Evolutionary conservation across 2,329 filamentous ascomycete genomes (phyloP), one percentile per base, ranked within the genome.

Genomic region (Stachybotrys echinatus): DNA sequence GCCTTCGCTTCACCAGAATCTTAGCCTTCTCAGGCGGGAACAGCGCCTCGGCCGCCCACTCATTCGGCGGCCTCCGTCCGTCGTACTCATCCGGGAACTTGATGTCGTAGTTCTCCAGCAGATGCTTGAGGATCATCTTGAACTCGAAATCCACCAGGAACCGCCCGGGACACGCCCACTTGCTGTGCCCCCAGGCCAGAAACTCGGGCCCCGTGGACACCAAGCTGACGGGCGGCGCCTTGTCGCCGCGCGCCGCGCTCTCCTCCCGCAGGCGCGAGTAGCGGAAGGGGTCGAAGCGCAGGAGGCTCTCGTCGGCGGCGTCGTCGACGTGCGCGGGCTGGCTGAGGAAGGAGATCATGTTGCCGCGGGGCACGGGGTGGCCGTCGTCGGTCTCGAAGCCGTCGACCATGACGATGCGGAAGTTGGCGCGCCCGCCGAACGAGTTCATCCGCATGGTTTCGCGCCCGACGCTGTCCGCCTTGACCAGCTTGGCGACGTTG

Each of bases 391-490:
- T 70, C 23, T 53, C 57, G 21, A 70, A 42, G 20, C 57, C 61
- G 23, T 61, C 51, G 10, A 56, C 55, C 48, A 59, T 54, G 38
- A 69, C 58, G 49, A 59, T 60, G 5, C 65, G 67, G 50, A 62
- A 58, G 2, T 60, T 49, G 6, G 59, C 53, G 22, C 64, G 64
- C 2, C 55, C 54, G 2, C 60, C 60, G 17, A 67, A 64, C 0
- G 66, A 59, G 21, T 71, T 50, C 3, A 68, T 44, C 2, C 74
- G 65, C 20, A 75, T 58, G 3, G 73, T 73, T 56, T 77, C 74
- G 12, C 74, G 66, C 2, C 66, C 58, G 1, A 66, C 65, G 47
- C 72, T 75, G 55, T 77, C 74, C 8, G 68, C 58, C 3, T 58
- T 61, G 2, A 61, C 58, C 65, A 77, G 67, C 12, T 64, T 58